Base-by-base conservation (phyloP, 129 eudicot genomes). In the Silybum marianum region DNA sequence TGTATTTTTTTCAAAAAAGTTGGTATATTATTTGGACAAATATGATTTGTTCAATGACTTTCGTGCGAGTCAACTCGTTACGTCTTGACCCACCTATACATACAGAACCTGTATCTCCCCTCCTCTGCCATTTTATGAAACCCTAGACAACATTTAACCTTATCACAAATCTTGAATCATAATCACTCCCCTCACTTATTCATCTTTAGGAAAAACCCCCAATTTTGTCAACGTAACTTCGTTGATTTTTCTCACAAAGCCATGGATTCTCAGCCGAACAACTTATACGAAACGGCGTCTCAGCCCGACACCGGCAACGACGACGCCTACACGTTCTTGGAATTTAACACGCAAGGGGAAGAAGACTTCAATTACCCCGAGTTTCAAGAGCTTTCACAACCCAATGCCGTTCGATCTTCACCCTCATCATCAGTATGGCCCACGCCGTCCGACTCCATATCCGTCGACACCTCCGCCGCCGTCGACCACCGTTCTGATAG, bases 251-350 rank as follows among this genome's bases (percentile, higher is more conserved):
- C 68, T 16, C 6, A 12, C 32, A 51, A n/a, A n/a, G 21, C 65
- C 66, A 91, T 93, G 97, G 97, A 93, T 83, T 85, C 95, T 9
- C 95, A 85, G 72, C 77, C 88, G 24, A 89, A 75, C 88, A 91
- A 93, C 73, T 89, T 94, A 67, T 94, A 79, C 91, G 98, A 92
- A 42, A 94, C 98, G 75, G 95, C 97, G 22, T 94, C 98, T 19
- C 98, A 94, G 89, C 98, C 98, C 38, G 97, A 91, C 88, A 87
- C 98, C 22, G 93, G 90, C 51, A 81, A 84, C 89, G 98, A 83
- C 89, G 98, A 94, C 78, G 98, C 98, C 22, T 91, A 94, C 85
- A 91, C 98, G 10, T 94, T 94, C 78, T 88, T 94, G 66, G 98
- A 94, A 84, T 94, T 94, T 86, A 91, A 94, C 87, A 91, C 98